Conservation (phyloP, 345 rosid species). For the Euphorbia peplus region DNA sequence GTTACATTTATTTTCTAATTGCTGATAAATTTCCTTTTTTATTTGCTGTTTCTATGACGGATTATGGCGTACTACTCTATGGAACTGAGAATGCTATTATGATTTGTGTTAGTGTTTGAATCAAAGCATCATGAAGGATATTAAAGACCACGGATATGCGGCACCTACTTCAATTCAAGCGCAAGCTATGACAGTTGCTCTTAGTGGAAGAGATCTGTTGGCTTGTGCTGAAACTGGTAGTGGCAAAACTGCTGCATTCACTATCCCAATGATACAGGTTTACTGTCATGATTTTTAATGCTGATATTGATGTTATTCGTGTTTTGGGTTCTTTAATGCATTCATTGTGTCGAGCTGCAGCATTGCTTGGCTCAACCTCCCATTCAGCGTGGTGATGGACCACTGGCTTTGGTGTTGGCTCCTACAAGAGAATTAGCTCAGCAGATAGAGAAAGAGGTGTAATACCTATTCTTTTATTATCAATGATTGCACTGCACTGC, state of each 20-base stretch:
- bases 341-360: constrained; percentile 14
- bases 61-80: neutral
- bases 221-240: constrained; percentile 47
- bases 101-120: constrained; percentile 30
- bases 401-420: constrained; percentile 42
- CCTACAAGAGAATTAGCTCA: constrained; percentile 45
- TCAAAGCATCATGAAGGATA: constrained; percentile 35
- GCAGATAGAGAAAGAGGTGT: constrained; percentile 44
- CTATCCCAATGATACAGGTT: constrained; percentile 45
- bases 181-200: constrained; percentile 40
- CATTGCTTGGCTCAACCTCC: constrained; percentile 41
- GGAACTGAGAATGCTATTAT: neutral
- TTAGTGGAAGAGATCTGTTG: constrained; percentile 39
- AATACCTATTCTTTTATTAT: neutral
- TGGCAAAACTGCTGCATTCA: constrained; percentile 44
- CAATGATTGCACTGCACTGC: neutral
- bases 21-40: neutral
- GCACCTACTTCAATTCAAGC: constrained; percentile 41
- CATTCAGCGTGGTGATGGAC: constrained; percentile 36
- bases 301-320: neutral
- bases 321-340: neutral
- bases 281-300: neutral
- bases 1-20: neutral
- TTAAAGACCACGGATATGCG: constrained; percentile 29
- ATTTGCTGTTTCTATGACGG: neutral